Evolutionary conservation across 1,284 basidiomycete species (phyloP).

Genomic region (Malassezia nana): DNA sequence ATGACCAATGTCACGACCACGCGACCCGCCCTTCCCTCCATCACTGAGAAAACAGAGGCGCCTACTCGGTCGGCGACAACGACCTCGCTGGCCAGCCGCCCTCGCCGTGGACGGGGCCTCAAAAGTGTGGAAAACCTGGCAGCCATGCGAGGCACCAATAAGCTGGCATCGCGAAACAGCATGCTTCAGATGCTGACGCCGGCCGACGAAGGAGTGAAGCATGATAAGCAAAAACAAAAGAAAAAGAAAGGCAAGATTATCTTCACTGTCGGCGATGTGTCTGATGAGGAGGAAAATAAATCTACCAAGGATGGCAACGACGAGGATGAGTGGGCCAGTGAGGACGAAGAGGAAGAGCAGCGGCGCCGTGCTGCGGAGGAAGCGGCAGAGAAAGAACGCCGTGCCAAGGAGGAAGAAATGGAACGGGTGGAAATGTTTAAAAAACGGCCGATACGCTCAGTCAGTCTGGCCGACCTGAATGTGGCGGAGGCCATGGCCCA

Average conservation of each 20-base stretch:
- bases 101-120: neutral
- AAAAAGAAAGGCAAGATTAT: constrained; percentile 16
- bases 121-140: constrained; percentile 1
- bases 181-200: neutral
- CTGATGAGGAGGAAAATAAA: constrained; percentile 24
- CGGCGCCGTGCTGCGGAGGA: constrained; percentile 31
- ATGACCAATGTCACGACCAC: neutral
- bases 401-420: constrained; percentile 55
- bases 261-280: constrained; percentile 42
- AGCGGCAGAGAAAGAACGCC: constrained; percentile 34
- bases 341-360: constrained; percentile 43
- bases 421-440: constrained; percentile 63
- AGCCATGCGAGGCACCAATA: neutral
- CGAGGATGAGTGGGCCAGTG: constrained; percentile 46
- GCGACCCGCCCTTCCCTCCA: neutral
- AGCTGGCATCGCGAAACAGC: neutral
- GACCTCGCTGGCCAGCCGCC: neutral
- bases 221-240: constrained; percentile 2
- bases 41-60: neutral
- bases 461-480: constrained; percentile 39
- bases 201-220: neutral
- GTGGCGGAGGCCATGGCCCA: neutral
- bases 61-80: neutral
- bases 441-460: constrained; percentile 57
- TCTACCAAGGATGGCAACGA: constrained; percentile 22